Percentiles rank a stretch among this genome's conserved stretches.
Conservation (phyloP, 306 rosid genomes). For the Cicer chorassanicum region DNA sequence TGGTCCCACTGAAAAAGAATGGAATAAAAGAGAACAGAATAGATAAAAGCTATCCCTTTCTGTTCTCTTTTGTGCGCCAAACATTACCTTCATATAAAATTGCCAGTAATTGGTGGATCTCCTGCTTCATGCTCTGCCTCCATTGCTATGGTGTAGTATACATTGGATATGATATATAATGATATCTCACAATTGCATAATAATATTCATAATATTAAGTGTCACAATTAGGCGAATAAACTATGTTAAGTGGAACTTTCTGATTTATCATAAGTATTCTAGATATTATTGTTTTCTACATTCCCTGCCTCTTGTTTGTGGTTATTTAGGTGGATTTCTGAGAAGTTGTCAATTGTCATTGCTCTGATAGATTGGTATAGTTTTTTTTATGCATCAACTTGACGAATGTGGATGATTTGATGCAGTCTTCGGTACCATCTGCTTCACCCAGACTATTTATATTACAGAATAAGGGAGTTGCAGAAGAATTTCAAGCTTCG, state of each 20-base stretch:
- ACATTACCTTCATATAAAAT: conserved; percentile 3
- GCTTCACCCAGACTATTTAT: conserved; percentile 91
- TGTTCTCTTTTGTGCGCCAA: neutral
- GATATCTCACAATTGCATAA: neutral
- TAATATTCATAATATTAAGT: neutral
- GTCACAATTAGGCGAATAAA: neutral
- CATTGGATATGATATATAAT: neutral
- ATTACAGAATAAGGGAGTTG: conserved; percentile 89
- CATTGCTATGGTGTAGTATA: neutral
- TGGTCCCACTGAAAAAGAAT: neutral
- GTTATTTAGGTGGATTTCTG: neutral
- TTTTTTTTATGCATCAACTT: conserved; percentile 25
- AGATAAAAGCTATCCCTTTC: neutral
- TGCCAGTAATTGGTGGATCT: neutral
- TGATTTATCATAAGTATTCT: conserved; percentile 24
- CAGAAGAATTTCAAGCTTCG: conserved; percentile 95
- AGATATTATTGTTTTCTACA: conserved; percentile 7
- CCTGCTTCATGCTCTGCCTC: neutral
- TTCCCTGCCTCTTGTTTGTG: conserved; percentile 5
- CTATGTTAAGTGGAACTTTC: neutral
- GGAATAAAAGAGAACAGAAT: neutral
- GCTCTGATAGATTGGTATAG: conserved; percentile 29
- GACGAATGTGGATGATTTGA: conserved; percentile 43
- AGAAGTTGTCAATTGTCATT: neutral
- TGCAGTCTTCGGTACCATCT: conserved; percentile 99